Evolutionary conservation across 129 eudicot genomes (phyloP).

Genomic region (Ambrosia trifida): DNA sequence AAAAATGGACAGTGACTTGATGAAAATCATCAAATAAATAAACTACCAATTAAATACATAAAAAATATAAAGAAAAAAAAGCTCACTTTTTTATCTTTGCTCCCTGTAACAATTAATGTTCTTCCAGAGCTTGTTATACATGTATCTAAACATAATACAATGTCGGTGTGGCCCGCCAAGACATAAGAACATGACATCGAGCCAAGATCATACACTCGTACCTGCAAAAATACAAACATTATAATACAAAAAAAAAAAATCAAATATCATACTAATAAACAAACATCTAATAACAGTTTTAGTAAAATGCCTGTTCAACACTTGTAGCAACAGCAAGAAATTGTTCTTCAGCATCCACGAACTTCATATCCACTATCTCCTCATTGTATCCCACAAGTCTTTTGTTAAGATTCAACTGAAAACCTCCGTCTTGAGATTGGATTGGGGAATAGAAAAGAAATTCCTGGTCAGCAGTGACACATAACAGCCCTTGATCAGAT

Average conservation of each 20-base stretch:
- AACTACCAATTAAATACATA: neutral
- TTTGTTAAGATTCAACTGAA: conserved; percentile 52
- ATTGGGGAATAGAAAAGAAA: conserved; percentile 64
- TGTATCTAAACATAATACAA: conserved; percentile 79
- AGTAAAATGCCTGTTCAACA: conserved; percentile 68
- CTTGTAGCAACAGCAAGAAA: conserved; percentile 96
- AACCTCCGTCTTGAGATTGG: conserved; percentile 46
- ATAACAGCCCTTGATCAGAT: conserved; percentile 68
- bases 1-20: neutral
- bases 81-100: conserved; percentile 87
- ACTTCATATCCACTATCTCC: conserved; percentile 91
- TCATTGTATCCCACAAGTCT: conserved; percentile 91
- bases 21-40: neutral
- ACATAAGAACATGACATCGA: conserved; percentile 94
- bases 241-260: conserved; percentile 5
- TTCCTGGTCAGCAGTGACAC: conserved; percentile 93
- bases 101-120: conserved; percentile 88
- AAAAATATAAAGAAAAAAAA: neutral
- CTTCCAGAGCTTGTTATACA: conserved; percentile 71
- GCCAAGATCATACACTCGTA: conserved; percentile 84
- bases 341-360: conserved; percentile 79
- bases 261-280: neutral
- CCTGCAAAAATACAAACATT: conserved; percentile 42
- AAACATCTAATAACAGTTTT: neutral
- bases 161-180: conserved; percentile 84